A percentile compares a stretch with the other conserved stretches of the same genome.
Evolutionary conservation across 805 yeast species (phyloP).

Genomic region (Candida cerambycidarum): DNA sequence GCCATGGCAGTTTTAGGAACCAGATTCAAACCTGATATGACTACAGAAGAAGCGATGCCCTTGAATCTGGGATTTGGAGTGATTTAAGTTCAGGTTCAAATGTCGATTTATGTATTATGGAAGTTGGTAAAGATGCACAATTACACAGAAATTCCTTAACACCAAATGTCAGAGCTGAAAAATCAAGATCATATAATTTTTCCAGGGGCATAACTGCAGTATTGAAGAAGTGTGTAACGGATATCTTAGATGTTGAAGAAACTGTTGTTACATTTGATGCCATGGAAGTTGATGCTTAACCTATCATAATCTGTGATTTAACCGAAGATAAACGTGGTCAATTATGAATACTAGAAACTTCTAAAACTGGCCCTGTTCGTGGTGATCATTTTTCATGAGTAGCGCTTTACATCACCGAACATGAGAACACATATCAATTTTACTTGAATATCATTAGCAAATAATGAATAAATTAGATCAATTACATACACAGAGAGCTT

Average conservation of each 20-base stretch:
- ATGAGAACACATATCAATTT: too few relatives aligned
- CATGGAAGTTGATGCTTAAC: slow-evolving; percentile 47
- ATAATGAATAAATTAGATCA: too few relatives aligned
- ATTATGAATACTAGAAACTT: too few relatives aligned
- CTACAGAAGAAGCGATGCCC: slow-evolving; percentile 93
- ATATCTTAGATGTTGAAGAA: slow-evolving; percentile 68
- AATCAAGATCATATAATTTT: slow-evolving; percentile 82
- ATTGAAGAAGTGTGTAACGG: slow-evolving; percentile 64
- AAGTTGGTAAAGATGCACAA: slow-evolving; percentile 82
- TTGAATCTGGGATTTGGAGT: slow-evolving; percentile 98
- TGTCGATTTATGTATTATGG: slow-evolving; percentile 97
- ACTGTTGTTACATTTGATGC: slow-evolving; percentile 49
- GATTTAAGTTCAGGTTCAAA: slow-evolving; percentile 98
- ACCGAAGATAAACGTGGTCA: too few relatives aligned
- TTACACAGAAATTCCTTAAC: slow-evolving; percentile 83
- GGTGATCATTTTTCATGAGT: too few relatives aligned
- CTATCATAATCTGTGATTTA: too few relatives aligned
- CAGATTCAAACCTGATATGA: slow-evolving; percentile 75
- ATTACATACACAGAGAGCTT: too few relatives aligned
- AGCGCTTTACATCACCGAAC: too few relatives aligned
- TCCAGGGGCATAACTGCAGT: slow-evolving; percentile 93
- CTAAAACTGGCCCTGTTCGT: too few relatives aligned
- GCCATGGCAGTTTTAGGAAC: slow-evolving; percentile 97
- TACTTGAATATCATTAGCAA: too few relatives aligned
- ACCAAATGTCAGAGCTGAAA: slow-evolving; percentile 84